These are phyloP conservation scores for Chaetomium globosum DNA, from an alignment of 2,329 filamentous ascomycete species.

Conservation along the genomic window DNA sequence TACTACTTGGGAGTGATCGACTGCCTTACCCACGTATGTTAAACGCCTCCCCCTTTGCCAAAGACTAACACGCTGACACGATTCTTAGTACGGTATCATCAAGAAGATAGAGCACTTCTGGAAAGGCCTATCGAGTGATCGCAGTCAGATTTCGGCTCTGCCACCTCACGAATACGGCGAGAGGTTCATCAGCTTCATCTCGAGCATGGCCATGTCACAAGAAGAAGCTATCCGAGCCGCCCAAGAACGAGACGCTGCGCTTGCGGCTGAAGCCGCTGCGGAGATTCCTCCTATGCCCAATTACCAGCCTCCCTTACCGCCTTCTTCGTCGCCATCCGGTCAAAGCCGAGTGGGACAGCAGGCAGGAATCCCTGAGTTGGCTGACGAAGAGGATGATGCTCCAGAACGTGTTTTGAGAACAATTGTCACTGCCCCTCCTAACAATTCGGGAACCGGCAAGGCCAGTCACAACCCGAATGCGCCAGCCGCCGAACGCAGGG, in stretches of 20 bases:
- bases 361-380: conserved; percentile 39
- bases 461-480: conserved; percentile 35
- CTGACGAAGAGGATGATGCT: conserved; percentile 53
- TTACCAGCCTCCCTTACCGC: conserved; percentile 50
- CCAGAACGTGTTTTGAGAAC: conserved; percentile 63
- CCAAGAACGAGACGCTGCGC: conserved; percentile 58
- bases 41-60: not conserved
- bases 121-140: conserved; percentile 85
- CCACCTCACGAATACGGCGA: conserved; percentile 90
- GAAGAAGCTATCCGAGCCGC: conserved; percentile 78
- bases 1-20: conserved; percentile 99
- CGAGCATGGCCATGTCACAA: conserved; percentile 82
- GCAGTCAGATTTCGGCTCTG: conserved; percentile 87
- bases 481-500: conserved; percentile 49
- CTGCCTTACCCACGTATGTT: conserved; percentile 89
- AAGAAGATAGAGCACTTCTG: conserved; percentile 97
- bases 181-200: conserved; percentile 90
- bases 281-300: conserved; percentile 50
- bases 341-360: conserved; percentile 38
- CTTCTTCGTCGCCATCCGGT: conserved; percentile 37
- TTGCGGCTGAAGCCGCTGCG: conserved; percentile 54
- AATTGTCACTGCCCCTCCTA: conserved; percentile 27
- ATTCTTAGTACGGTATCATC: conserved; percentile 77
- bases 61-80: conserved; percentile 27
- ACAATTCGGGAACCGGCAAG: conserved; percentile 27